Base-by-base conservation (phyloP, 495 filamentous ascomycete genomes). In the Glutinoglossum americanum region DNA sequence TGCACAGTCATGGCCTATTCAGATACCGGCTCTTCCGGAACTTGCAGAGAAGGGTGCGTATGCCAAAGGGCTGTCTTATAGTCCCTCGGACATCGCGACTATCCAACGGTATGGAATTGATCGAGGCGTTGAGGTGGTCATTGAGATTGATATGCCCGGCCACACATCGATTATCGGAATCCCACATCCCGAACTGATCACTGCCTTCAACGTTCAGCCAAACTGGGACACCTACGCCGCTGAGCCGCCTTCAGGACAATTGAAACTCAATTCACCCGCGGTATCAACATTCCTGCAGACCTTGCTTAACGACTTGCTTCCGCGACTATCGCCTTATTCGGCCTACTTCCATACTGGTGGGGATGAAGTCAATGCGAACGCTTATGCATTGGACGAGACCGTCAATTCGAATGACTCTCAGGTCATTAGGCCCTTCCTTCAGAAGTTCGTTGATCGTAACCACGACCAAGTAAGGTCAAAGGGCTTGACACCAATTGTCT, bases 81-180 rank as follows among this genome's bases (percentile, higher is more conserved):
- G 73, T n/a, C 74, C 83, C 0, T 64, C 59, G 3, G 79, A 86
- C 59, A 64, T 90, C 10, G 63, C 71, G n/a, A 60, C 66, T 0
- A 76, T 92, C 51, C 81, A 89, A 59, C 69, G 71, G 53, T 87
- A 83, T 65, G 87, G 78, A 13, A 69, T 75, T 19, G 63, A 76
- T 51, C 77, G 80, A 15, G 87, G 86, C 26, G 74, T 92, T 8
- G 71, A 86, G 64, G 77, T 89, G 3, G 76, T 83, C 63, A 68
- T 89, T 27, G 87, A 90, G 67, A 84, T 85, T 58, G 86, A 92
- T 62, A 82, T 82, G 74, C 86, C 86, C 7, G 86, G 87, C 27
- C 86, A 92, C 67, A 86, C 85, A 11, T 75, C 80, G 0, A 64
- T 75, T 19, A 81, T 85, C 47, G 72, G 71, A 30, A 70, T 73